phyloP scores from a whole-genome alignment of 257 asterid genomes.

The Solanum stenotomum region DNA sequence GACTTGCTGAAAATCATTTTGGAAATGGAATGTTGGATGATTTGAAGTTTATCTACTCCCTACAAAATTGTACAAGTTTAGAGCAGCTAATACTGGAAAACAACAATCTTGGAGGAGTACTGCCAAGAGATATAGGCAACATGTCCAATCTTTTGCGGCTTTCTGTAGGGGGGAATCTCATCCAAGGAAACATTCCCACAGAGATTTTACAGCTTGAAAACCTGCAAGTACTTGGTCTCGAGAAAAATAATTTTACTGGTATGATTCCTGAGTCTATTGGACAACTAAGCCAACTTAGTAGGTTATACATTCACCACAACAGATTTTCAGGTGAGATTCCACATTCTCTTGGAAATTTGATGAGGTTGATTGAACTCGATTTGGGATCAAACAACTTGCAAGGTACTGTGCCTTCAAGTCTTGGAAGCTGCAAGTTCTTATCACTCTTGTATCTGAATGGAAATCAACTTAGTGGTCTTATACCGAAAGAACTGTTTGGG shows the following conservation, averaged over 20 bases:
- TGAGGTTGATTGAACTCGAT: neutral
- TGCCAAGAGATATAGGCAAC: constrained; percentile 2
- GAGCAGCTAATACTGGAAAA: neutral
- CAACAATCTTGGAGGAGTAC: neutral
- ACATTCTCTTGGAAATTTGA: constrained; percentile 1
- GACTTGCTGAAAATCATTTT: neutral
- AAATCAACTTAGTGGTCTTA: constrained; percentile 7
- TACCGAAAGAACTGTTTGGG: neutral
- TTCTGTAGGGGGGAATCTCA: neutral
- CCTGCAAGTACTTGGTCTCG: neutral
- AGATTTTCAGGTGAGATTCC: constrained; percentile 4
- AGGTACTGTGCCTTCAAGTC: constrained; percentile 7
- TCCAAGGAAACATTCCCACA: constrained; percentile 5
- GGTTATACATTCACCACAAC: neutral
- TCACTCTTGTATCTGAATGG: neutral
- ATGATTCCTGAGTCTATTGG: constrained; percentile 4
- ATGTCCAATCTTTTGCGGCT: constrained; percentile 2
- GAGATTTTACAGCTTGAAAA: neutral
- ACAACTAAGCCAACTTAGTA: neutral
- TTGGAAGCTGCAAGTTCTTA: neutral
- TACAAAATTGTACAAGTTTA: neutral
- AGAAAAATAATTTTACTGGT: constrained; percentile 2
- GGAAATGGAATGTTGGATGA: neutral
- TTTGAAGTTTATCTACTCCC: constrained; percentile 6
- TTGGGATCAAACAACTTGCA: neutral